Conservation (phyloP, 192 early-diverging fungal species). For the Chytriomyces sp. region DNA sequence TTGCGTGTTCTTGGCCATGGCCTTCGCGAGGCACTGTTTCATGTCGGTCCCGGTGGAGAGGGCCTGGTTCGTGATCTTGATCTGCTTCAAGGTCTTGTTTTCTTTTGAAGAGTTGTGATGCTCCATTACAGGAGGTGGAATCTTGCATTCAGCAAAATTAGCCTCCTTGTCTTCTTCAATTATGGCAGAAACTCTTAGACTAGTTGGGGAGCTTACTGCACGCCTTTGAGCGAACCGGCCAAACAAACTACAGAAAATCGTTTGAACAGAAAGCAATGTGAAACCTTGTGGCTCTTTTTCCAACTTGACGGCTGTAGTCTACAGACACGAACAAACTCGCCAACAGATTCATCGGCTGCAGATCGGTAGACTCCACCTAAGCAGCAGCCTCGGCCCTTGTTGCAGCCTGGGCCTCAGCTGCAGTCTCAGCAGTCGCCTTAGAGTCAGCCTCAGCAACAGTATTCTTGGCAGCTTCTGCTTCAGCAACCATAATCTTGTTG, state of each 20-base stretch:
- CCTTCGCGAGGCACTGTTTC: not conserved
- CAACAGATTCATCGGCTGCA: not conserved
- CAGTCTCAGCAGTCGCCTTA: not conserved
- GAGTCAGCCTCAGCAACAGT: not conserved
- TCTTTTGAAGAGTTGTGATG: conserved; percentile 17
- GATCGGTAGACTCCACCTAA: not conserved
- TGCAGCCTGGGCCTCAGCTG: not conserved
- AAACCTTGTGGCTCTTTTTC: not conserved
- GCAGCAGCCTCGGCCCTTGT: not conserved
- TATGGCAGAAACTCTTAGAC: no score
- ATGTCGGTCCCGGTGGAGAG: conserved; percentile 6
- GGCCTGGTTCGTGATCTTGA: conserved; percentile 17
- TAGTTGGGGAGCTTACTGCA: not conserved
- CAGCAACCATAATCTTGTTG: no score
- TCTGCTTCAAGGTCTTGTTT: conserved; percentile 25
- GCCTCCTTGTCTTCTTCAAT: not conserved
- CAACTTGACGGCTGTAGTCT: not conserved
- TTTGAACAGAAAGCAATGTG: no score
- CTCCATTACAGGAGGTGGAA: conserved; percentile 9
- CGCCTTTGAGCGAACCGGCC: not conserved
- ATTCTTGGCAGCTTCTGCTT: no score
- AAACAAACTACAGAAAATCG: not conserved
- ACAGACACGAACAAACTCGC: not conserved
- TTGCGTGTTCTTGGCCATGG: not conserved
- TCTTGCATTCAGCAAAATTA: not conserved